Percentiles rank a stretch among this genome's conserved stretches.
Evolutionary conservation across 2,329 filamentous ascomycete genomes (phyloP).

Genomic region (Xylariaceae sp.): DNA sequence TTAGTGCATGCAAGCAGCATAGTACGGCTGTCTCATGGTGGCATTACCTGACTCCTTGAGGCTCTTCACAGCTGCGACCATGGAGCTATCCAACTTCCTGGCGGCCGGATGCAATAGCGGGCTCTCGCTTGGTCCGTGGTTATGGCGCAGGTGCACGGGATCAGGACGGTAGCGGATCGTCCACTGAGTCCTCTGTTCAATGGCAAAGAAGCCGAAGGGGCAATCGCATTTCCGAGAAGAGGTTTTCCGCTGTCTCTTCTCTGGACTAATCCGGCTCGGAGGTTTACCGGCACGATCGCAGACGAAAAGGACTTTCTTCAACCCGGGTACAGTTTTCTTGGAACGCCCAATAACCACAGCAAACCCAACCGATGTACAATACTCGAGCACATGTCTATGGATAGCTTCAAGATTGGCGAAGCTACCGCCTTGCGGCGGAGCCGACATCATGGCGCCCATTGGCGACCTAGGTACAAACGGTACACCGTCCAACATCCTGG

Average conservation of each 20-base stretch:
- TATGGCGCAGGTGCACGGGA: slow-evolving; percentile 52
- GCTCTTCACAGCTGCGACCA: slow-evolving; percentile 61
- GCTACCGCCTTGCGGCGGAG: slow-evolving; percentile 58
- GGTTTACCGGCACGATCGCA: slow-evolving; percentile 62
- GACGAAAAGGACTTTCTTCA: slow-evolving; percentile 64
- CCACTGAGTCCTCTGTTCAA: slow-evolving; percentile 63
- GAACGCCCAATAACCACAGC: slow-evolving; percentile 63
- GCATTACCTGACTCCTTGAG: slow-evolving; percentile 59
- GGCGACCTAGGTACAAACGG: slow-evolving; percentile 49
- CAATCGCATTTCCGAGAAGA: slow-evolving; percentile 65
- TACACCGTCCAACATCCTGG: slow-evolving; percentile 43
- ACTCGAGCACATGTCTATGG: slow-evolving; percentile 58
- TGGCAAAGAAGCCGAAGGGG: slow-evolving; percentile 64
- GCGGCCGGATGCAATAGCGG: slow-evolving; percentile 62
- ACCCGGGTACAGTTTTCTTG: slow-evolving; percentile 60
- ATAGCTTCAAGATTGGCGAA: slow-evolving; percentile 60
- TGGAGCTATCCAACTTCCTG: slow-evolving; percentile 60
- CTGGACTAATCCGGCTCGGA: slow-evolving; percentile 55
- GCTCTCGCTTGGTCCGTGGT: slow-evolving; percentile 62
- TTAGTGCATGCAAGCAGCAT: slow-evolving; percentile 30
- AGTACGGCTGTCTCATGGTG: slow-evolving; percentile 7
- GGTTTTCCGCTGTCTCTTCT: slow-evolving; percentile 59
- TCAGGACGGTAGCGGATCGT: slow-evolving; percentile 60
- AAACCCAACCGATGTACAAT: slow-evolving; percentile 62
- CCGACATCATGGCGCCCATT: slow-evolving; percentile 56